These are phyloP conservation scores for Thelonectria rubi DNA, from an alignment of 2,329 filamentous ascomycete genomes.

Conservation along the genomic window DNA sequence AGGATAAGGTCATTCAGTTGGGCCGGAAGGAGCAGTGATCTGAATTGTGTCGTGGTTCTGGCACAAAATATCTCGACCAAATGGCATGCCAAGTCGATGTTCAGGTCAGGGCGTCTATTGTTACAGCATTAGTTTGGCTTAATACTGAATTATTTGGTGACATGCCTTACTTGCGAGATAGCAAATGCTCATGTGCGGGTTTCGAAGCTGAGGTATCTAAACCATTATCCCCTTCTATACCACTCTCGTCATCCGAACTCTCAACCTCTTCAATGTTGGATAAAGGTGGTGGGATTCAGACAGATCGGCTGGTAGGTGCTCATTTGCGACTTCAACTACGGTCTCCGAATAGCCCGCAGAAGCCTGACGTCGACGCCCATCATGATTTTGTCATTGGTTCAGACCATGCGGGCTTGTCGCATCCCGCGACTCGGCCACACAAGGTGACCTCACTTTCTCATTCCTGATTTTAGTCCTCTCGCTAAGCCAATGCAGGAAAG, in stretches of 20 bases:
- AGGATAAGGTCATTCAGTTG: constrained; percentile 1
- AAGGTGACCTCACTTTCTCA: not conserved
- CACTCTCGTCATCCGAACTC: constrained; percentile 4
- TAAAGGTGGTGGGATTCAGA: not conserved
- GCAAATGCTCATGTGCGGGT: not conserved
- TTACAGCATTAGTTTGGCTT: too few relatives aligned
- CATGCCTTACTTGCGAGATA: not conserved
- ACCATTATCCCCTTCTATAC: not conserved
- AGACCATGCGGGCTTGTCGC: constrained; percentile 47
- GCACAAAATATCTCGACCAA: constrained; percentile 13
- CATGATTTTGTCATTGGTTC: constrained; percentile 36
- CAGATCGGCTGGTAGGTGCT: not conserved
- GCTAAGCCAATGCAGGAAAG: not conserved
- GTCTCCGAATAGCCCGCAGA: not conserved
- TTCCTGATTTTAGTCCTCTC: not conserved
- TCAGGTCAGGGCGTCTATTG: not conserved
- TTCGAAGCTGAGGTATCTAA: constrained; percentile 3
- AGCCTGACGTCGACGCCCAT: constrained; percentile 3
- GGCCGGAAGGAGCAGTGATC: not conserved
- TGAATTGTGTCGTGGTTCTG: constrained; percentile 7
- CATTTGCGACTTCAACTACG: not conserved
- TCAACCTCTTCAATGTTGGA: constrained; percentile 3
- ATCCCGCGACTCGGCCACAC: constrained; percentile 39
- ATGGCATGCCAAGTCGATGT: not conserved
- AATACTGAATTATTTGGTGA: too few relatives aligned